Percentiles rank a stretch among this genome's conserved stretches.
Conservation (phyloP, 1,284 basidiomycete species). For the Cutaneotrichosporon cutaneum region DNA sequence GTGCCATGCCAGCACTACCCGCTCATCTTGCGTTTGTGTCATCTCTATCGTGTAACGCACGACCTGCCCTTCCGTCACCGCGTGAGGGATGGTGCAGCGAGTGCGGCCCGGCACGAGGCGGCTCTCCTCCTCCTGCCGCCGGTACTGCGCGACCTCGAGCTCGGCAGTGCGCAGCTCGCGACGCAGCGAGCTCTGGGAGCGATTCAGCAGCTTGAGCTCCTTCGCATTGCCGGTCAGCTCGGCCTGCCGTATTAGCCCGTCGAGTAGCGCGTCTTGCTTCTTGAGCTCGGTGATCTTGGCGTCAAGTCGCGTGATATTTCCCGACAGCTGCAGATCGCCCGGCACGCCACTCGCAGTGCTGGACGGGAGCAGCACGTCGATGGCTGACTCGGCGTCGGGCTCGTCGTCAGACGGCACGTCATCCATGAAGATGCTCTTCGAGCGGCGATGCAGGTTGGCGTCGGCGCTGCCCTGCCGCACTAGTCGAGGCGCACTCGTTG, state of each 20-base stretch:
- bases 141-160: conserved; percentile 87
- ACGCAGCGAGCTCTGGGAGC: conserved; percentile 74
- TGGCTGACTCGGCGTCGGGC: conserved; percentile 52
- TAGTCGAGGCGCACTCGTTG: background rate
- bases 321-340: conserved; percentile 78
- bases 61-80: conserved; percentile 73
- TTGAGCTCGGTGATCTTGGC: conserved; percentile 73
- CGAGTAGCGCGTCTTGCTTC: conserved; percentile 77
- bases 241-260: conserved; percentile 84
- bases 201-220: conserved; percentile 76
- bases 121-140: conserved; percentile 83
- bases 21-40: conserved; percentile 74
- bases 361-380: conserved; percentile 58
- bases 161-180: conserved; percentile 77
- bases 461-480: conserved; percentile 14
- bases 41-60: conserved; percentile 92
- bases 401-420: conserved; percentile 51
- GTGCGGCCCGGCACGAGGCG: conserved; percentile 76
- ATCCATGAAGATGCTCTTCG: conserved; percentile 49
- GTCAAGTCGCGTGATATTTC: conserved; percentile 72
- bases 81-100: conserved; percentile 70
- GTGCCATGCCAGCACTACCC: conserved; percentile 79
- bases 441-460: background rate
- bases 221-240: conserved; percentile 86
- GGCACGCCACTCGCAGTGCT: conserved; percentile 61